phyloP scores from a whole-genome alignment of 768 basidiomycete genomes.

The Lactarius indigo region DNA sequence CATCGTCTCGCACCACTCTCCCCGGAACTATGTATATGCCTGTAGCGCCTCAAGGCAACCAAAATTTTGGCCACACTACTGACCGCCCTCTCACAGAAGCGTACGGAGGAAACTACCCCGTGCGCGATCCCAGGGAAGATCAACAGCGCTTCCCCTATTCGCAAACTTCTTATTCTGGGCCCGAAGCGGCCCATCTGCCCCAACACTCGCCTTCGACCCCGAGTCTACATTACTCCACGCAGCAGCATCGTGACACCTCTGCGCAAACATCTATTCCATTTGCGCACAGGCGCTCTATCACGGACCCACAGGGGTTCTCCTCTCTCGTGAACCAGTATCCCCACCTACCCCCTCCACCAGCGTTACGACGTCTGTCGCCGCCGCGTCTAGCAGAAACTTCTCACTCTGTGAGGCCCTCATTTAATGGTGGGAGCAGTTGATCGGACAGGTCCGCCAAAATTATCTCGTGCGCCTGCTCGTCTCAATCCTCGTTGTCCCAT shows the following conservation, averaged over 20 bases:
- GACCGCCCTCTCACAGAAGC: slow-evolving; percentile 48
- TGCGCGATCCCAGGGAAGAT: slow-evolving; percentile 46
- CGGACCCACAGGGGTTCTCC: slow-evolving; percentile 50
- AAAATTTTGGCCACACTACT: slow-evolving; percentile 45
- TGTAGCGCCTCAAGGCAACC: slow-evolving; percentile 28
- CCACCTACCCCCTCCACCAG: slow-evolving; percentile 46
- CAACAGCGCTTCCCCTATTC: slow-evolving; percentile 54
- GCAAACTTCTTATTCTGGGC: slow-evolving; percentile 42
- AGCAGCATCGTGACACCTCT: slow-evolving; percentile 27
- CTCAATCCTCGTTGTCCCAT: background rate
- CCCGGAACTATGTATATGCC: slow-evolving; percentile 40
- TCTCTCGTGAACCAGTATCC: slow-evolving; percentile 45
- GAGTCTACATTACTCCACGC: slow-evolving; percentile 35
- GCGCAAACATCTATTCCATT: slow-evolving; percentile 45
- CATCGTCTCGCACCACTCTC: slow-evolving; percentile 41
- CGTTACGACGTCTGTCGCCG: slow-evolving; percentile 30
- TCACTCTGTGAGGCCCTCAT: slow-evolving; percentile 23
- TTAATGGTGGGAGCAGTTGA: slow-evolving; percentile 19
- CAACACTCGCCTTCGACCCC: slow-evolving; percentile 33
- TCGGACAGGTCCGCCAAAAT: background rate
- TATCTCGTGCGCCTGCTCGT: background rate
- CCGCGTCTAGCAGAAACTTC: slow-evolving; percentile 20
- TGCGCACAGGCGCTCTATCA: slow-evolving; percentile 54
- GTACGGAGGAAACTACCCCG: slow-evolving; percentile 44
- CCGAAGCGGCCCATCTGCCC: slow-evolving; percentile 22